Percentiles rank a stretch among this genome's conserved stretches.
Evolutionary conservation across 345 rosid genomes (phyloP).

Genomic region (Sonneratia alba): DNA sequence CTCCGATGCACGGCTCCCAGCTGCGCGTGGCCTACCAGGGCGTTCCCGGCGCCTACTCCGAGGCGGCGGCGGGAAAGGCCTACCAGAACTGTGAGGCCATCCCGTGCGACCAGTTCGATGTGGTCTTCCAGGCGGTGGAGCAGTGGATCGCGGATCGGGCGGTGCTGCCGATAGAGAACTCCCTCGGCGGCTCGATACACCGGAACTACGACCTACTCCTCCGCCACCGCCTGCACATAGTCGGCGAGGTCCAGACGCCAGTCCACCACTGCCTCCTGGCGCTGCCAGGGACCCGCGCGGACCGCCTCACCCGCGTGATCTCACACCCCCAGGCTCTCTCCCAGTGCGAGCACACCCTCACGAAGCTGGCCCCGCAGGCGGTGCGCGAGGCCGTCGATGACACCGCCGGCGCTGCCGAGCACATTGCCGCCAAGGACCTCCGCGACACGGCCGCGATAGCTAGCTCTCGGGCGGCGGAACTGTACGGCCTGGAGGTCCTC

Average conservation of each 20-base stretch:
- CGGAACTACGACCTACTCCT: conserved; percentile 92
- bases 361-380: conserved; percentile 68
- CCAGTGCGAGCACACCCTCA: conserved; percentile 79
- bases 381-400: conserved; percentile 90
- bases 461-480: conserved; percentile 82
- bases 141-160: conserved; percentile 99
- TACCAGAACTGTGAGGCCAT: conserved; percentile 86
- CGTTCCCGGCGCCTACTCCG: conserved; percentile 95
- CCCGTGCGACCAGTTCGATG: conserved; percentile 98
- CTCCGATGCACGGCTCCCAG: conserved; percentile 84
- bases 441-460: conserved; percentile 90
- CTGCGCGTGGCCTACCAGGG: conserved; percentile 96
- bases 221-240: conserved; percentile 95
- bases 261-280: conserved; percentile 97
- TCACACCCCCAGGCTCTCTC: conserved; percentile 96
- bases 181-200: conserved; percentile 93
- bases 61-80: conserved; percentile 96
- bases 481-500: conserved; percentile 65
- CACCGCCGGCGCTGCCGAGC: conserved; percentile 92
- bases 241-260: conserved; percentile 87
- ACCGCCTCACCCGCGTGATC: conserved; percentile 73
- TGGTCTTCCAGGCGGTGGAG: conserved; percentile 95
- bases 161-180: conserved; percentile 84
- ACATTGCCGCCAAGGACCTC: conserved; percentile 54
- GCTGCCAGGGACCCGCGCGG: conserved; percentile 74